Base-by-base conservation (phyloP, 768 basidiomycete genomes). In the Suillus fuscotomentosus region DNA sequence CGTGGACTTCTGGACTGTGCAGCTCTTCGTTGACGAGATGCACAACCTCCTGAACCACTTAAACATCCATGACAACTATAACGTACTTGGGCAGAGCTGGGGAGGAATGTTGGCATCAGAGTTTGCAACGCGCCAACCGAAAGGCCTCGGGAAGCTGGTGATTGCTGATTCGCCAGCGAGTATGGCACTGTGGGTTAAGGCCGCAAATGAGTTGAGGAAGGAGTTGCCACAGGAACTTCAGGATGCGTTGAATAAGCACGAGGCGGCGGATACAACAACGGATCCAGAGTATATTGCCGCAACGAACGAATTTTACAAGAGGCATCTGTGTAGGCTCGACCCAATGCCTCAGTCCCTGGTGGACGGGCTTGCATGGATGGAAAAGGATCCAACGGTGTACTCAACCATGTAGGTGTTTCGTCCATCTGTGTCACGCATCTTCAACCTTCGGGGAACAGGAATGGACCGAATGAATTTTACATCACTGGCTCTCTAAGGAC, bases 21-120 rank as follows among this genome's bases (percentile, higher is more conserved):
- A 86, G 79, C 73, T 88, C 83, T 65, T 82, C 77, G 66, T 84
- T 72, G 75, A 86, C 86, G 6, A 87, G 76, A 61, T 80, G 70
- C 36, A 75, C 70, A 57, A 57, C 15, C 56, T 86, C 11, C 67
- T 87, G 51, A 39, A 60, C 17, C 78, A 84, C 70, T 75, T 87
- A 57, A 78, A 72, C 3, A 79, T 86, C 63, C 66, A 80, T 36
- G 80, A 79, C 45, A 70, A 75, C 38, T 87, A 82, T 67, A 71
- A 74, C 42, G 64, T 82, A 1, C 70, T 78, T 50, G 87, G 82
- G 8, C 78, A 82, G 72, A 73, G 82, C 68, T 70, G 78, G 74
- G 66, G 82, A 77, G 70, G 74, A 59, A 74, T 87, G 87, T 77
- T 87, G 20, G 82, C 72, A 14, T 72, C 80, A 20, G 57, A 51